Conservation (phyloP, 2,329 filamentous ascomycete species). For the Fusarium nelsonii region DNA sequence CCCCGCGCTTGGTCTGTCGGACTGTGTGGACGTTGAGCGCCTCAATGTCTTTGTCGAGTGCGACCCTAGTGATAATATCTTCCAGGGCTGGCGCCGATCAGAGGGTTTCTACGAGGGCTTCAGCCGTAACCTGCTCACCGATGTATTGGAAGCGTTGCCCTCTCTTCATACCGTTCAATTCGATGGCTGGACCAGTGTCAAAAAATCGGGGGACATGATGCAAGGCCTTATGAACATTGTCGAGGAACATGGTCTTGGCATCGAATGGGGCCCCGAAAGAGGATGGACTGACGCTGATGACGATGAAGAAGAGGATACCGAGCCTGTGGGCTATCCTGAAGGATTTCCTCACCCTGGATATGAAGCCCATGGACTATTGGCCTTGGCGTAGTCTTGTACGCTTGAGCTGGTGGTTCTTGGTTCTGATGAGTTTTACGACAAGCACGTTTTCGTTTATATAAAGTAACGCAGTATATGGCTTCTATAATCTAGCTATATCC, state of each 20-base stretch:
- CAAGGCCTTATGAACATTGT: constrained; percentile 67
- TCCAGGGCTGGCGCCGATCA: constrained; percentile 74
- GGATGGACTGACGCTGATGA: constrained; percentile 70
- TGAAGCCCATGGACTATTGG: constrained; percentile 17
- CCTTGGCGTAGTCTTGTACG: constrained; percentile 25
- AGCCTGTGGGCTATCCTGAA: constrained; percentile 15
- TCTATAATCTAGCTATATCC: constrained; percentile 29
- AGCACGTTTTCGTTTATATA: constrained; percentile 23
- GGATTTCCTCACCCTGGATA: constrained; percentile 30
- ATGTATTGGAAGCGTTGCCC: constrained; percentile 69
- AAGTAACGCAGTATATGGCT: constrained; percentile 22
- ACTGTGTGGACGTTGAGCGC: constrained; percentile 69
- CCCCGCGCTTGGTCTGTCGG: constrained; percentile 70
- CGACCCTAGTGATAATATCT: constrained; percentile 76
- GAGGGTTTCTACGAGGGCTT: constrained; percentile 79
- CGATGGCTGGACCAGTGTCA: constrained; percentile 75
- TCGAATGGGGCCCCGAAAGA: constrained; percentile 76
- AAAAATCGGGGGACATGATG: constrained; percentile 75
- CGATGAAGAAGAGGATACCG: constrained; percentile 23
- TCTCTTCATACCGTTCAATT: constrained; percentile 72
- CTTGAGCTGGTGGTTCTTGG: constrained; percentile 2
- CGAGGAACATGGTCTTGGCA: constrained; percentile 60
- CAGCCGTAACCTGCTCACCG: constrained; percentile 67
- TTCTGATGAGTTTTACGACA: constrained; percentile 40
- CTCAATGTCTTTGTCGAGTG: constrained; percentile 78